phyloP scores from a whole-genome alignment of 257 asterid genomes.

The Solanum chaucha region DNA sequence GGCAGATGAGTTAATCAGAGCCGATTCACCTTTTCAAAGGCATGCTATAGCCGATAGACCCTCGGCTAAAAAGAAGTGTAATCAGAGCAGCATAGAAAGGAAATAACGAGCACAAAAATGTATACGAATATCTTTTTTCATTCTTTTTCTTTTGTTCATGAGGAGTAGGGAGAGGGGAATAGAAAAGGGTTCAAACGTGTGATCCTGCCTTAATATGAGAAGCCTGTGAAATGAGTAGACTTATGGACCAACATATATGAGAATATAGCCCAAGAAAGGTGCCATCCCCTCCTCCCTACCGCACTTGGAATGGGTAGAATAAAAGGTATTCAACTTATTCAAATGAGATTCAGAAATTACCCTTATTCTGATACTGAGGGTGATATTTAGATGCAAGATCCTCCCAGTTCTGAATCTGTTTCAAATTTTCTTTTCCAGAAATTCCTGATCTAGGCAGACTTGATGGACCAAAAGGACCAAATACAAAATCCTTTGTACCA shows the following conservation, averaged over 20 bases:
- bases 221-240: neutral
- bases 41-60: neutral
- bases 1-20: neutral
- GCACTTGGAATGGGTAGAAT: neutral
- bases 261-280: neutral
- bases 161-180: neutral
- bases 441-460: slow-evolving; percentile 4
- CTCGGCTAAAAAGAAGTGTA: neutral
- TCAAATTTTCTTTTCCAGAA: slow-evolving; percentile 14
- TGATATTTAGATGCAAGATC: slow-evolving; percentile 21
- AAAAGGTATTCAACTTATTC: neutral
- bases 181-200: neutral
- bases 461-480: slow-evolving; percentile 58
- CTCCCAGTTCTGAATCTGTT: slow-evolving; percentile 25
- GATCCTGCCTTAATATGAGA: neutral
- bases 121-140: neutral
- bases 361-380: slow-evolving; percentile 51
- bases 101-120: neutral
- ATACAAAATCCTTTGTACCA: slow-evolving; percentile 36
- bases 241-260: neutral
- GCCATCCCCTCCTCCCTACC: neutral
- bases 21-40: neutral
- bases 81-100: neutral
- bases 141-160: neutral
- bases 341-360: slow-evolving; percentile 17